Evolutionary conservation across 192 early-diverging fungal species (phyloP).

Genomic region (Glomus cerebriforme): DNA sequence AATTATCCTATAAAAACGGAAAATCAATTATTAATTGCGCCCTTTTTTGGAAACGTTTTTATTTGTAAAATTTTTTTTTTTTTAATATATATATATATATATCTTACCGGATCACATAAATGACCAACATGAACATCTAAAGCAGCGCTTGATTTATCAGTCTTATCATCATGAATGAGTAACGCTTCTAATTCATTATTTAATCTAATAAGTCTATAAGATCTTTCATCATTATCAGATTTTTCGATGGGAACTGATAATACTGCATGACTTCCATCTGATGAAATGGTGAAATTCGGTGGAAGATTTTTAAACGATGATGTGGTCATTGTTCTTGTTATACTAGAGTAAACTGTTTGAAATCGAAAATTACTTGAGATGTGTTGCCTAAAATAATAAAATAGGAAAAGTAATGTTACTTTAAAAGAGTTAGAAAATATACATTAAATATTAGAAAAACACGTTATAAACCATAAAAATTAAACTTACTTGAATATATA

Average conservation of each 20-base stretch:
- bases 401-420: not conserved
- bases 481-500: too few relatives aligned
- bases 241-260: constrained; percentile 44
- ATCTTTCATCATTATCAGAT: constrained; percentile 58
- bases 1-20: constrained; percentile 40
- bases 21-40: too few relatives aligned
- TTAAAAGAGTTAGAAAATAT: too few relatives aligned
- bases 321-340: not conserved
- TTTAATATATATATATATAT: too few relatives aligned
- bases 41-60: too few relatives aligned
- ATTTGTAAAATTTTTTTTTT: too few relatives aligned
- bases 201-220: constrained; percentile 58
- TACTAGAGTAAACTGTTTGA: not conserved
- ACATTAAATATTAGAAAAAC: too few relatives aligned
- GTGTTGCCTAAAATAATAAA: not conserved
- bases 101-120: constrained; percentile 52
- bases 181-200: constrained; percentile 61
- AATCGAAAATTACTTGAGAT: not conserved
- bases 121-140: constrained; percentile 66
- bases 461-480: too few relatives aligned
- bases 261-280: constrained; percentile 33
- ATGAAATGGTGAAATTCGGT: constrained; percentile 30
- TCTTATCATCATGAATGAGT: constrained; percentile 54
- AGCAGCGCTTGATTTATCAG: constrained; percentile 61
- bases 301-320: constrained; percentile 1